phyloP scores from a whole-genome alignment of 345 rosid species.

The Murraya koenigii region DNA sequence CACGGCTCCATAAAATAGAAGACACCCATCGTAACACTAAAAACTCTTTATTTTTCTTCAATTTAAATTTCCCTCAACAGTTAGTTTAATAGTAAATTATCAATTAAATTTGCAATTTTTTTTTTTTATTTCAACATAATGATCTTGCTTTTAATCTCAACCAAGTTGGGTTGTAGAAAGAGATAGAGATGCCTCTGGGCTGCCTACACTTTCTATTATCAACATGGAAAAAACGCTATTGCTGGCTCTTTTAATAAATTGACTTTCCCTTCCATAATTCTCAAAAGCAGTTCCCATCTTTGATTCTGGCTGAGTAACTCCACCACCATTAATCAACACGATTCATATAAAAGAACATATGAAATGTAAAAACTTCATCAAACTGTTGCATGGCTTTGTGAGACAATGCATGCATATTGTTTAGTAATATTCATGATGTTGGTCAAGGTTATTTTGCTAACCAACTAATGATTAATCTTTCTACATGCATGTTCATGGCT shows the following conservation, averaged over 20 bases:
- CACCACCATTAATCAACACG: conserved; percentile 3
- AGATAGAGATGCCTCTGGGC: conserved; percentile 7
- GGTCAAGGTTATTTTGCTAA: neutral
- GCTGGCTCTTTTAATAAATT: neutral
- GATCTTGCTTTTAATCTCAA: conserved; percentile 9
- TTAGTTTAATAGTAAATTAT: no score
- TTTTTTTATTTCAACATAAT: neutral
- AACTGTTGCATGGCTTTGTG: conserved; percentile 9
- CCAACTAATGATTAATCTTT: neutral
- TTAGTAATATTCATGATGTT: neutral
- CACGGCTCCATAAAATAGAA: neutral
- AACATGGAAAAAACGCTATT: neutral
- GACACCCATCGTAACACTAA: conserved; percentile 7
- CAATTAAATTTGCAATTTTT: neutral
- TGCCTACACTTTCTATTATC: neutral
- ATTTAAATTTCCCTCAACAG: no score
- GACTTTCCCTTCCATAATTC: conserved; percentile 13
- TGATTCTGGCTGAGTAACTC: conserved; percentile 12
- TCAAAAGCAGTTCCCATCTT: conserved; percentile 4
- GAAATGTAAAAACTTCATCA: neutral
- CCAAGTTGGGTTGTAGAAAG: conserved; percentile 9
- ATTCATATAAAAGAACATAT: neutral
- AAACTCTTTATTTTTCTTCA: neutral
- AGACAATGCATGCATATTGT: neutral
- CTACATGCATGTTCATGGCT: neutral